These are phyloP conservation scores for Zelonia costaricensis DNA, from an alignment of 208 protist genomes.

Conservation along the genomic window DNA sequence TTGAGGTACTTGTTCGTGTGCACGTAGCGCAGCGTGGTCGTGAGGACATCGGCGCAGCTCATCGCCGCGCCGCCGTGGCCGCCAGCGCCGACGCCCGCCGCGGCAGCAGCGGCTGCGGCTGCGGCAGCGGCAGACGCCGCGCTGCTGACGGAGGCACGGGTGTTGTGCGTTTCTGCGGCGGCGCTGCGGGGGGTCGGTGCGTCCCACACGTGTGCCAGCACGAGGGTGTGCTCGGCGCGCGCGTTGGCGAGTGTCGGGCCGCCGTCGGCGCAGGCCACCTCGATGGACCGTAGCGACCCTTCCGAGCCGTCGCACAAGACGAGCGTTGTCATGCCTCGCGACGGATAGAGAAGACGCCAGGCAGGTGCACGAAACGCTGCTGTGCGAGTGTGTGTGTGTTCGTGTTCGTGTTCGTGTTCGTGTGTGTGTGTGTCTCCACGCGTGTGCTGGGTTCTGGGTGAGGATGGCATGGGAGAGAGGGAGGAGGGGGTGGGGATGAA, in stretches of 20 bases:
- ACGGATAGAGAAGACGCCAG: not conserved
- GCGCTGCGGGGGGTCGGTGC: not conserved
- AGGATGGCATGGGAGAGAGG: too few relatives aligned
- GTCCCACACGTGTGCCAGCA: conserved; percentile 74
- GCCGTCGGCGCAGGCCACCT: conserved; percentile 50
- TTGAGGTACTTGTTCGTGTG: conserved; percentile 62
- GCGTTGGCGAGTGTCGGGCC: conserved; percentile 30
- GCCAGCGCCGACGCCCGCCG: not conserved
- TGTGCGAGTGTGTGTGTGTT: not conserved
- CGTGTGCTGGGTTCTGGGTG: too few relatives aligned
- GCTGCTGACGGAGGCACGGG: conserved; percentile 3
- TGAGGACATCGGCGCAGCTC: conserved; percentile 37
- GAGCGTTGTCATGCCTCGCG: conserved; percentile 23
- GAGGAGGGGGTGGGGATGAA: too few relatives aligned
- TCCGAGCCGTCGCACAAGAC: conserved; percentile 82
- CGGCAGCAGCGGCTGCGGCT: not conserved
- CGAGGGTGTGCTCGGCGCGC: conserved; percentile 54
- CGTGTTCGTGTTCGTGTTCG: not conserved
- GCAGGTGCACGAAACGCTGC: not conserved
- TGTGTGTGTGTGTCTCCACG: not conserved
- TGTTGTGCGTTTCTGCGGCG: not conserved
- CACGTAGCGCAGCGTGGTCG: conserved; percentile 39
- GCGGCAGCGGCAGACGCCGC: not conserved
- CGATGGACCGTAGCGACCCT: conserved; percentile 60
- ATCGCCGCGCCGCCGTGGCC: conserved; percentile 8